These are phyloP conservation scores for Physcomitrium patens DNA, from an alignment of 225 moss, liverwort and hornwort species.

Conservation along the genomic window DNA sequence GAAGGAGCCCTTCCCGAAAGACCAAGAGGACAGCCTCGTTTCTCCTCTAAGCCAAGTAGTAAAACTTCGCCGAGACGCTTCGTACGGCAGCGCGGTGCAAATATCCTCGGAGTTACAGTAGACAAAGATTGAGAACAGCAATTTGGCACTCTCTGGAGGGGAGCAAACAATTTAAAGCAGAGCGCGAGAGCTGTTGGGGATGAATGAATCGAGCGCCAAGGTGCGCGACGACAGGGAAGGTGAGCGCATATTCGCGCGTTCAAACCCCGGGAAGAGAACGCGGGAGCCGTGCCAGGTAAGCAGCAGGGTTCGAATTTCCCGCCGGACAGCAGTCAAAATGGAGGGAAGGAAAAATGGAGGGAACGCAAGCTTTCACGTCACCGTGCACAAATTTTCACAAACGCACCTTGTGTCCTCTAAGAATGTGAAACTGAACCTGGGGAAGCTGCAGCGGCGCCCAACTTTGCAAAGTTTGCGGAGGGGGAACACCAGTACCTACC, in stretches of 20 bases:
- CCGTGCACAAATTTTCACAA: too few species aligned
- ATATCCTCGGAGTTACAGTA: not conserved
- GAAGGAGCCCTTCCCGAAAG: too few species aligned
- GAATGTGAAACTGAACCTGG: not conserved
- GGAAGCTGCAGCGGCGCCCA: too few species aligned
- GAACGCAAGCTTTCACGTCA: not conserved
- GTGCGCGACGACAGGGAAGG: conserved; percentile 7
- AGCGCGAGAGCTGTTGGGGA: conserved; percentile 32
- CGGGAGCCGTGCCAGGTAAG: conserved; percentile 37
- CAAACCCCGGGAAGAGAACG: conserved; percentile 43
- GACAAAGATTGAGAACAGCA: too few species aligned
- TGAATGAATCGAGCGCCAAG: not conserved
- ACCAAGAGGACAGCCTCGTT: too few species aligned
- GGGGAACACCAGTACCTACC: not conserved
- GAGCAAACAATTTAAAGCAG: conserved; percentile 18
- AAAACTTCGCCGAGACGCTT: not conserved
- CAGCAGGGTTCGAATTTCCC: conserved; percentile 26
- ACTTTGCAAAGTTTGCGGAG: too few species aligned
- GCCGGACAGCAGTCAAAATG: conserved; percentile 17
- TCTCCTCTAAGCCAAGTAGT: too few species aligned
- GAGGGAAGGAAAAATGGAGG: conserved; percentile 24
- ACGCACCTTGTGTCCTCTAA: too few species aligned
- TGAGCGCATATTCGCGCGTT: conserved; percentile 18
- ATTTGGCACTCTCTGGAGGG: too few species aligned
- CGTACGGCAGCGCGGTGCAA: too few species aligned